Percentiles rank a stretch among this genome's conserved stretches.
These are phyloP conservation scores for Biscogniauxia marginata DNA, from an alignment of 2,329 filamentous ascomycete genomes.

Conservation along the genomic window DNA sequence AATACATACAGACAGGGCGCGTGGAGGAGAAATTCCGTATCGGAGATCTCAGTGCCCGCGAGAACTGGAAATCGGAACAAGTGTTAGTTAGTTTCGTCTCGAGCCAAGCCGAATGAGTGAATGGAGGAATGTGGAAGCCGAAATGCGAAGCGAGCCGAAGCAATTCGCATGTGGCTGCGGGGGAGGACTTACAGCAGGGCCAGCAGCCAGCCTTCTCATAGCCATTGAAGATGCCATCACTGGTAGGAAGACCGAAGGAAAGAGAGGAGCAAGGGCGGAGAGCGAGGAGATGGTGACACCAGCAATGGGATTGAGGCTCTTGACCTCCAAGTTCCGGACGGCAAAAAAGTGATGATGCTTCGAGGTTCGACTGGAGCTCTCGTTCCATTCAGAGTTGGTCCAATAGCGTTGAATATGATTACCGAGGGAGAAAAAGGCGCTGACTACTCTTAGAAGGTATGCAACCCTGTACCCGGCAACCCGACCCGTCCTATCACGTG, in stretches of 20 bases:
- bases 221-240: conserved; percentile 63
- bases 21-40: conserved; percentile 85
- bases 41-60: conserved; percentile 61
- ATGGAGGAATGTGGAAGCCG: too few species aligned
- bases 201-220: conserved; percentile 58
- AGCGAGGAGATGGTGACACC: conserved; percentile 16
- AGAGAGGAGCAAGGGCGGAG: conserved; percentile 10
- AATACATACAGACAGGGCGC: conserved; percentile 67
- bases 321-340: conserved; percentile 33
- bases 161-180: conserved; percentile 15
- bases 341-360: conserved; percentile 30
- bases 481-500: neutral
- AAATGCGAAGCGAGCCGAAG: conserved; percentile 17
- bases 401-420: conserved; percentile 32
- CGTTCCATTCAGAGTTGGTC: conserved; percentile 21
- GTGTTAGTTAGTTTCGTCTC: conserved; percentile 10
- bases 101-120: conserved; percentile 1
- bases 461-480: too few species aligned
- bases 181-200: conserved; percentile 49
- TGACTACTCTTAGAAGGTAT: too few species aligned
- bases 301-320: conserved; percentile 25
- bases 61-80: conserved; percentile 49
- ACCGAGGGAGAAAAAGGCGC: conserved; percentile 30
- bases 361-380: conserved; percentile 28
- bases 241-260: conserved; percentile 6